Base-by-base conservation (phyloP, 2,329 filamentous ascomycete genomes). In the Beauveria sp. region DNA sequence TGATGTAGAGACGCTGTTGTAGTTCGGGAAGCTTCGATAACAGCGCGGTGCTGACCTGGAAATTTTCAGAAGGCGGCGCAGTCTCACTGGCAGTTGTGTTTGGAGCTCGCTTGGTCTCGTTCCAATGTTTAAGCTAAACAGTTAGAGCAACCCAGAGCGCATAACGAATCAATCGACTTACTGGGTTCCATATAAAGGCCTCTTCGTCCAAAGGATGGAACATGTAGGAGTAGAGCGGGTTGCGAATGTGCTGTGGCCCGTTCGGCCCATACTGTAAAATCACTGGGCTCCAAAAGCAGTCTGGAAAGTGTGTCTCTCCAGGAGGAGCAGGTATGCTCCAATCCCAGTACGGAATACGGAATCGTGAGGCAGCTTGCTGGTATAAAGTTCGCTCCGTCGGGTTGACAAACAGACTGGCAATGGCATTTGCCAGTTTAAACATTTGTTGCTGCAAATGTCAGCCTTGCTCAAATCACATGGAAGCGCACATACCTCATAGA, bases 1-100 rank as follows among this genome's bases (percentile, higher is more conserved):
- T 76, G 56, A 84, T 86, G 67, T 86, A 88, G 2, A 92, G 76
- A 14, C 90, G 80, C 64, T 84, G 79, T 67, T 85, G 82, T 43
- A 86, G 78, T 16, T 79, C 79, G 2, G 76, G 71, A 5, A 84
- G 76, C 63, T 80, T 82, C 28, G 76, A 64, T 5, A 73, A 63
- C 24, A 76, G 66, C 0, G 80, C 76, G 14, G 75, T 67, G 14
- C 79, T 81, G 34, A 88, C 79, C 22, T 79, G 72, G 4, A 80
- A 74, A 64, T 89, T 85, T 66, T 86, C 80, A n/a, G 86, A 89
- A 10, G 72, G 68, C 2, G 73, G 73, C 7, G 67, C 63, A 0
- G 57, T 61, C 7, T 67, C 48, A 50, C 69, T 74, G 40, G 70
- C 61, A 2, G 65, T 67, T 5, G 64, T 68, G 28, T 76, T 69